These are phyloP conservation scores for Excoecaria agallocha DNA, from an alignment of 345 rosid genomes.

Conservation along the genomic window DNA sequence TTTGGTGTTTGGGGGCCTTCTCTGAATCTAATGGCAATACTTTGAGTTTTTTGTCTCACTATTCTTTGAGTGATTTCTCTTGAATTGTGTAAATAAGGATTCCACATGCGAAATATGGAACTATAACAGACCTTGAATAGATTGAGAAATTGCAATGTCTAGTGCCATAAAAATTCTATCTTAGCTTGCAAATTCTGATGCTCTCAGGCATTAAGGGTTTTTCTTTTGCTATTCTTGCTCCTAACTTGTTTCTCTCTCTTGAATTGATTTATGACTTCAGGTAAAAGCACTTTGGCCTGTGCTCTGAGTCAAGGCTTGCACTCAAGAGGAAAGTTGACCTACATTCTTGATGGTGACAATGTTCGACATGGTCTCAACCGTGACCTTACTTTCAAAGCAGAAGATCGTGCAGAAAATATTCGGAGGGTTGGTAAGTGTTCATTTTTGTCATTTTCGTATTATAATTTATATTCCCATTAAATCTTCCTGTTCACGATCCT, in stretches of 20 bases:
- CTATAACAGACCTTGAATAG: neutral
- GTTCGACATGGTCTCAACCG: slow-evolving; percentile 32
- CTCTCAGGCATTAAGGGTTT: neutral
- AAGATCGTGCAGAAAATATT: slow-evolving; percentile 33
- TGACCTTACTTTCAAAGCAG: slow-evolving; percentile 32
- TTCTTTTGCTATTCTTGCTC: neutral
- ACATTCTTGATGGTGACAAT: slow-evolving; percentile 37
- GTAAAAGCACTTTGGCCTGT: slow-evolving; percentile 35
- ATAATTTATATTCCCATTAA: neutral
- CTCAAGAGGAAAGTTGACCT: slow-evolving; percentile 29
- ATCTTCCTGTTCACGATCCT: neutral
- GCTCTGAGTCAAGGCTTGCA: slow-evolving; percentile 27
- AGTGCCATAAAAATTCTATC: neutral
- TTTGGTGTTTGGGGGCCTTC: too few relatives aligned
- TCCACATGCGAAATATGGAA: neutral
- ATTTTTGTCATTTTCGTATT: neutral
- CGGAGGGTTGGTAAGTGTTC: slow-evolving; percentile 27
- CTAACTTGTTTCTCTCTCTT: neutral
- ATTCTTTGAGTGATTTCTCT: neutral
- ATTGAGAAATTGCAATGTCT: neutral
- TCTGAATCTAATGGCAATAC: neutral
- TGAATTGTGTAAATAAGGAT: neutral
- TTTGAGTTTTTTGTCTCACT: neutral
- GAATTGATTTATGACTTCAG: slow-evolving; percentile 8
- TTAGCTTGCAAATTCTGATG: neutral